Base-by-base conservation (phyloP, 2,329 filamentous ascomycete species). In the Cladophialophora carrionii region DNA sequence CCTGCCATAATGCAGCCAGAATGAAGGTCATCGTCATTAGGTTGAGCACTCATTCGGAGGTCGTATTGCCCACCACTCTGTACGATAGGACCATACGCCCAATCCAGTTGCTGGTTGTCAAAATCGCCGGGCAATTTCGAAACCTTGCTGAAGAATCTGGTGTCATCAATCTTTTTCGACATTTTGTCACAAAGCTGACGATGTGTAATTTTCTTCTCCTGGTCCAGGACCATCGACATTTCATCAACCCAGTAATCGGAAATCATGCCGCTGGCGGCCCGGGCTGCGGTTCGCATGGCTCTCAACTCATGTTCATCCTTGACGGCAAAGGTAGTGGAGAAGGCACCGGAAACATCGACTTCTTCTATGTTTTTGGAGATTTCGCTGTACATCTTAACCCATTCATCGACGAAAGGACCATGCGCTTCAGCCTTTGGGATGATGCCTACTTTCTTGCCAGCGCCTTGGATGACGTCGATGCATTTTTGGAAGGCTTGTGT, bases 31-130 rank as follows among this genome's bases (percentile, higher is more conserved):
- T 79, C 73, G 63, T 87, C 83, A 67, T 91, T 93, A 9, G 92
- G 87, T 64, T 92, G 89, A 1, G 87, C 84, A 10, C 85, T 86
- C 73, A 96, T 89, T 73, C 90, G 91, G 32, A 99, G 81, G 73
- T 99, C 96, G 76, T 96, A 99, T 73, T 91, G 93, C 71, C 95
- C 95, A 72, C 96, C 95, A 74, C 93, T 98, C 81, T 99, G 94
- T 54, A 99, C 89, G 0, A 92, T 88, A 1, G 94, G 94, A 4
- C 90, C 91, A 65, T 96, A 86, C 49, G 91, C 91, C 94, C 95
- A 99, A 78, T 99, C 95, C 61, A 99, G 87, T 75, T 97, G 91
- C 67, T 88, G 81, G 2, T 90, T 83, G 75, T 98, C 95, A 71
- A 99, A 94, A 73, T 96, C 92, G 17, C 87, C 83, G 0, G 94